Percentiles rank a stretch among this genome's conserved stretches.
These are phyloP conservation scores for Gymnopilus junonius DNA, from an alignment of 768 basidiomycete genomes.

Conservation along the genomic window DNA sequence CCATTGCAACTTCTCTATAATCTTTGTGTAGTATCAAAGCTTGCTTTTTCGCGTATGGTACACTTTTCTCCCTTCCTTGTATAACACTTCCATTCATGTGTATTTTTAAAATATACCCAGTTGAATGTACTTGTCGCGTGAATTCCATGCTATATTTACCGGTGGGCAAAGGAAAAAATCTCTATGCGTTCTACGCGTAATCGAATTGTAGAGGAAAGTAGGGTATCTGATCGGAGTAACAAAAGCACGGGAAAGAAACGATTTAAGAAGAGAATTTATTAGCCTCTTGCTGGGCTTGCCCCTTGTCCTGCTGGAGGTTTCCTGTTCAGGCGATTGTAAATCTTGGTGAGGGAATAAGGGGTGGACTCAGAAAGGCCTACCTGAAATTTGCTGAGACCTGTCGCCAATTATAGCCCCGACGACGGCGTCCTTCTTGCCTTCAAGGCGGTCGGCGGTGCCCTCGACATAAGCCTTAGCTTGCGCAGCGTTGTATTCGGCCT, in stretches of 20 bases:
- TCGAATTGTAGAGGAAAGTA: too few species aligned
- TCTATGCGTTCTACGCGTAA: too few species aligned
- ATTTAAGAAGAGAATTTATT: conserved; percentile 39
- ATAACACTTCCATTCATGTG: too few species aligned
- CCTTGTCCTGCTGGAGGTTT: conserved; percentile 57
- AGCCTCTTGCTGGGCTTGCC: conserved; percentile 53
- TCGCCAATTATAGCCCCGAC: conserved; percentile 59
- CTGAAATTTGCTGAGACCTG: conserved; percentile 44
- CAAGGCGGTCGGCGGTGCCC: conserved; percentile 47
- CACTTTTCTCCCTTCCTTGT: too few species aligned
- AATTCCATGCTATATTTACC: too few species aligned
- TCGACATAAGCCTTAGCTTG: conserved; percentile 55
- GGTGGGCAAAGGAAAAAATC: too few species aligned
- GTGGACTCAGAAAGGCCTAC: conserved; percentile 29
- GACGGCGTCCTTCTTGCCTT: conserved; percentile 51
- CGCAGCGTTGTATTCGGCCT: conserved; percentile 53
- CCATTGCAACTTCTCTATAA: too few species aligned
- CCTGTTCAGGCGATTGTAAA: conserved; percentile 36
- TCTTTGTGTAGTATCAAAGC: too few species aligned
- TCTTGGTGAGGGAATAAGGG: not conserved
- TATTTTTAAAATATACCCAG: too few species aligned
- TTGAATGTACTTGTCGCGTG: too few species aligned
- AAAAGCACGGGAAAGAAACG: not conserved
- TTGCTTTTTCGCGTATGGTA: too few species aligned
- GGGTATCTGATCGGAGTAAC: not conserved